phyloP scores from a whole-genome alignment of 257 asterid species.

The Solanum peruvianum region DNA sequence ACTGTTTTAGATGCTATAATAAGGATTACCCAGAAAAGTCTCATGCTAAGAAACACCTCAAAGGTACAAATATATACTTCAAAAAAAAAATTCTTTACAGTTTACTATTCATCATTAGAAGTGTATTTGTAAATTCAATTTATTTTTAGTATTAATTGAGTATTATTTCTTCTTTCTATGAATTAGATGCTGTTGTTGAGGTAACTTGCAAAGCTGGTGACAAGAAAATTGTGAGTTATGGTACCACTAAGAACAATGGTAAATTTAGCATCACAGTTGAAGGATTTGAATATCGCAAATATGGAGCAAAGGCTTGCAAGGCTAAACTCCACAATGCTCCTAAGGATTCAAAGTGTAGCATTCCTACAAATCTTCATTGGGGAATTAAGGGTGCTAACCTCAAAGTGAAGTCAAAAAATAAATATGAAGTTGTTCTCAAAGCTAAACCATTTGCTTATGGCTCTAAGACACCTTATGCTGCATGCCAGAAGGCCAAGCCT shows the following conservation, averaged over 20 bases:
- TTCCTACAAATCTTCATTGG: conserved; percentile 12
- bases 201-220: conserved; percentile 17
- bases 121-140: background rate
- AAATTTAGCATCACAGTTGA: conserved; percentile 12
- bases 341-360: conserved; percentile 13
- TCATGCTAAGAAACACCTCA: conserved; percentile 17
- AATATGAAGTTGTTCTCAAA: conserved; percentile 16
- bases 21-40: conserved; percentile 7
- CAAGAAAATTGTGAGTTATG: conserved; percentile 12
- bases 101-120: background rate
- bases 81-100: too few relatives aligned
- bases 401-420: conserved; percentile 16
- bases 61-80: conserved; percentile 2
- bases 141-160: background rate
- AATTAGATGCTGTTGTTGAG: conserved; percentile 12
- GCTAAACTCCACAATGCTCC: conserved; percentile 20
- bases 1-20: conserved; percentile 15
- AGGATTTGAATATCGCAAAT: conserved; percentile 17
- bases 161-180: background rate
- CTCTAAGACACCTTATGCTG: background rate
- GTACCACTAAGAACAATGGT: conserved; percentile 19
- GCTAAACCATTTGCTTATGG: conserved; percentile 23
- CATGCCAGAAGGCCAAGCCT: background rate
- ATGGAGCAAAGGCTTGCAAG: conserved; percentile 23
- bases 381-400: conserved; percentile 19